These are phyloP conservation scores for Phytomonas francai DNA, from an alignment of 208 protist genomes.

Conservation along the genomic window DNA sequence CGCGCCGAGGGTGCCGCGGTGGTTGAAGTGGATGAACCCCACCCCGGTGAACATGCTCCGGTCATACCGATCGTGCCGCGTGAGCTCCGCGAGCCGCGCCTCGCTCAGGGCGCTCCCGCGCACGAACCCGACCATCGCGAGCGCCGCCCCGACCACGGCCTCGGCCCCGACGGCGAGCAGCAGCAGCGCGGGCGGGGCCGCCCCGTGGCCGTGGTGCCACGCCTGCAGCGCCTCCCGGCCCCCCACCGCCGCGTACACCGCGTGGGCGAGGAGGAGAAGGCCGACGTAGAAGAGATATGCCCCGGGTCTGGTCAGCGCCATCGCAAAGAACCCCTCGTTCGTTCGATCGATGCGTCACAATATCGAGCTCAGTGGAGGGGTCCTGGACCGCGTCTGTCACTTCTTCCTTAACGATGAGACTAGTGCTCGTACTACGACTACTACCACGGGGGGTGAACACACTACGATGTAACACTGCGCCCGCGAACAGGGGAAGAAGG, in stretches of 20 bases:
- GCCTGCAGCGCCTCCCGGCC: slow-evolving; percentile 66
- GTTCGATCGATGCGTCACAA: too few species aligned
- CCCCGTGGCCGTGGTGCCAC: slow-evolving; percentile 25
- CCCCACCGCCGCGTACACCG: slow-evolving; percentile 50
- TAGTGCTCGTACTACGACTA: too few species aligned
- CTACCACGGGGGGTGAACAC: too few species aligned
- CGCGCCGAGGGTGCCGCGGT: slow-evolving; percentile 48
- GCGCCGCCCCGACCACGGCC: slow-evolving; percentile 19
- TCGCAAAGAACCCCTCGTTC: too few species aligned
- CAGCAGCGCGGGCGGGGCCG: slow-evolving; percentile 15
- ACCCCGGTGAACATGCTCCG: slow-evolving; percentile 48
- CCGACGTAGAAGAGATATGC: slow-evolving; percentile 45
- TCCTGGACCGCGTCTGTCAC: too few species aligned
- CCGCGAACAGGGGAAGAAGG: too few species aligned
- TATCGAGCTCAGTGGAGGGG: too few species aligned
- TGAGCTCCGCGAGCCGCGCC: slow-evolving; percentile 56
- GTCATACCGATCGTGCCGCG: slow-evolving; percentile 57
- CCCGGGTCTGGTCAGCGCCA: slow-evolving; percentile 10
- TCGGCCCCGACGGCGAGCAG: slow-evolving; percentile 26
- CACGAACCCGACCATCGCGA: slow-evolving; percentile 56
- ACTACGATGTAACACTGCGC: too few species aligned
- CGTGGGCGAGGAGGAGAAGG: slow-evolving; percentile 46
- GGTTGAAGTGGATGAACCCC: slow-evolving; percentile 84
- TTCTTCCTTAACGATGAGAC: too few species aligned
- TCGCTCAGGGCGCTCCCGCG: slow-evolving; percentile 27